phyloP scores from a whole-genome alignment of 2,329 filamentous ascomycete genomes.

The Stemphylium beticola region DNA sequence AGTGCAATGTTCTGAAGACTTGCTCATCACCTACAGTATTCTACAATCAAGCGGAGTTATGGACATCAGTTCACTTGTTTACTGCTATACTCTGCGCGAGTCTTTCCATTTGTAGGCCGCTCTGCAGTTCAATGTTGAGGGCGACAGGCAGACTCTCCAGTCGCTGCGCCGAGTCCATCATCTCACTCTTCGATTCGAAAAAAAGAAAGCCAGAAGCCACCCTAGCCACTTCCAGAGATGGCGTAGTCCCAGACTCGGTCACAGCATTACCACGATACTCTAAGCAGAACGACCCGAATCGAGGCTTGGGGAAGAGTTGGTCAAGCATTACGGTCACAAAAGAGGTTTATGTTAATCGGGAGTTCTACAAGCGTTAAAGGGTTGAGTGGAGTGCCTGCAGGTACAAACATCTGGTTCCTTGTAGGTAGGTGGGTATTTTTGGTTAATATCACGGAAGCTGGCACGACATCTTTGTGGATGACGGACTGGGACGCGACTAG shows the following conservation, averaged over 20 bases:
- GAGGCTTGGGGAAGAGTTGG: not conserved
- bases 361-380: no score
- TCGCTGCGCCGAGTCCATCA: not conserved
- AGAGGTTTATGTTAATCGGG: no score
- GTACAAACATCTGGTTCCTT: no score
- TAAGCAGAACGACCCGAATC: not conserved
- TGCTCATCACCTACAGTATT: not conserved
- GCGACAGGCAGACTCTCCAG: no score
- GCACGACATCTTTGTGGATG: no score
- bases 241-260: not conserved
- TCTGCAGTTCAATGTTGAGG: not conserved
- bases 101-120: not conserved
- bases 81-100: constrained; percentile 3
- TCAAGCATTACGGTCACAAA: no score
- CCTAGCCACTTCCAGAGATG: not conserved
- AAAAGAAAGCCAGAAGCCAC: not conserved
- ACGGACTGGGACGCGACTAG: no score
- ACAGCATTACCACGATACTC: not conserved
- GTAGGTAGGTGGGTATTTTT: no score
- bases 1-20: fast-evolving
- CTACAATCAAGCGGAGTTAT: not conserved
- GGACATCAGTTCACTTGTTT: not conserved
- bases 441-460: no score
- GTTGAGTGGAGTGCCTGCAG: no score
- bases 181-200: not conserved